These are phyloP conservation scores for Paxillus ammoniavirescens DNA, from an alignment of 768 basidiomycete genomes.

Conservation along the genomic window DNA sequence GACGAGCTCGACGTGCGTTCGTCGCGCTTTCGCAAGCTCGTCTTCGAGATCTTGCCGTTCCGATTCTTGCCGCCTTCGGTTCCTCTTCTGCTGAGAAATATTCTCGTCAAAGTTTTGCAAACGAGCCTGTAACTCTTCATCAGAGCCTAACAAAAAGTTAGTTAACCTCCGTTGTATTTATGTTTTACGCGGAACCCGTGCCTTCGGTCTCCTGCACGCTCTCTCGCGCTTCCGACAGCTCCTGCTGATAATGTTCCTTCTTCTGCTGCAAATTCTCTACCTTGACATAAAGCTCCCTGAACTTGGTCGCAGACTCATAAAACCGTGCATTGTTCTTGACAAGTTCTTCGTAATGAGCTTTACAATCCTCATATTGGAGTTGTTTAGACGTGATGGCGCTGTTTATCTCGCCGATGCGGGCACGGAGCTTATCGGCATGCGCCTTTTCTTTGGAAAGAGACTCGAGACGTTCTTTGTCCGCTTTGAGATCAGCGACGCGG, in stretches of 20 bases:
- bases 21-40: slow-evolving; percentile 47
- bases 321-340: slow-evolving; percentile 74
- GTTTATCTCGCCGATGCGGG: slow-evolving; percentile 60
- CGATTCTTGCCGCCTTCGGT: slow-evolving; percentile 44
- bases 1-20: slow-evolving; percentile 54
- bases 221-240: slow-evolving; percentile 60
- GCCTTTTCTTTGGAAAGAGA: slow-evolving; percentile 78
- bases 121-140: slow-evolving; percentile 65
- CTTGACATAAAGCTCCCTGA: slow-evolving; percentile 79
- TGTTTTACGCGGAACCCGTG: slow-evolving; percentile 15
- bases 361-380: slow-evolving; percentile 68
- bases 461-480: slow-evolving; percentile 84
- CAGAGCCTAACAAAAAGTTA: slow-evolving; percentile 50
- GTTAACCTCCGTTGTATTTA: no score
- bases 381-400: slow-evolving; percentile 67
- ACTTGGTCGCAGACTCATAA: slow-evolving; percentile 79
- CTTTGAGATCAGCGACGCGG: slow-evolving; percentile 84
- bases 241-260: slow-evolving; percentile 58
- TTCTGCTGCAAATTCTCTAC: slow-evolving; percentile 62
- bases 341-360: slow-evolving; percentile 60
- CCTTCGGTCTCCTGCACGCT: slow-evolving; percentile 69
- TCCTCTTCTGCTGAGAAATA: slow-evolving; percentile 49
- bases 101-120: slow-evolving; percentile 60
- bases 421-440: slow-evolving; percentile 80
- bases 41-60: slow-evolving; percentile 63